phyloP scores from a whole-genome alignment of 495 filamentous ascomycete species.

The Lophiostoma macrostomum region DNA sequence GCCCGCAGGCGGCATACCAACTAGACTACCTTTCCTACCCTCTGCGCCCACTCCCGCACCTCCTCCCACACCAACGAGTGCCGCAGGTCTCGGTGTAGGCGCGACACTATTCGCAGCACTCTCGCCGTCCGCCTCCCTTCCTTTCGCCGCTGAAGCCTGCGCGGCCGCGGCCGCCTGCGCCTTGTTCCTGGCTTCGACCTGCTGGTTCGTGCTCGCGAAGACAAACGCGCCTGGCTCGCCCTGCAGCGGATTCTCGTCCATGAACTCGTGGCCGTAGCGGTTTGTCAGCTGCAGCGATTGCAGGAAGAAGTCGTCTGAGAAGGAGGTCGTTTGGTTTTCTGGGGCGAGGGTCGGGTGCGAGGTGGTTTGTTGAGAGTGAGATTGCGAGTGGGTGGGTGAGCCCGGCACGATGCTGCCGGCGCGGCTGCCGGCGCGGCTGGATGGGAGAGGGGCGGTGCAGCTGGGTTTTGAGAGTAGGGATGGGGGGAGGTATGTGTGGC shows the following conservation, averaged over 20 bases:
- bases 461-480: constrained; percentile 32
- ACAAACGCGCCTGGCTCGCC: constrained; percentile 87
- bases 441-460: neutral
- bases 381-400: neutral
- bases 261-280: constrained; percentile 58
- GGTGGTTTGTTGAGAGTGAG: neutral
- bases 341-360: neutral
- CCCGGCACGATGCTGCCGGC: neutral
- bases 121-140: constrained; percentile 2
- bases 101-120: constrained; percentile 19
- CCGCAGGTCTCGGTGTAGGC: constrained; percentile 28
- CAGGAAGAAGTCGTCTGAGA: constrained; percentile 31
- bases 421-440: constrained; percentile 10
- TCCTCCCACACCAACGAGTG: constrained; percentile 14
- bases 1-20: constrained; percentile 45
- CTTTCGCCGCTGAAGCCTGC: constrained; percentile 1
- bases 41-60: constrained; percentile 12
- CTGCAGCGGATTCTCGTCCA: constrained; percentile 86
- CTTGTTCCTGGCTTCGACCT: constrained; percentile 41
- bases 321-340: constrained; percentile 31
- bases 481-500: constrained; percentile 68
- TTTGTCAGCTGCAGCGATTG: constrained; percentile 28
- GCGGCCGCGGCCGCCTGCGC: constrained; percentile 21
- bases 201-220: constrained; percentile 55
- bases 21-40: constrained; percentile 22